A percentile compares a stretch with the other conserved stretches of the same genome.
Evolutionary conservation across 345 rosid species (phyloP).

Genomic region (Hirschfeldia incana): DNA sequence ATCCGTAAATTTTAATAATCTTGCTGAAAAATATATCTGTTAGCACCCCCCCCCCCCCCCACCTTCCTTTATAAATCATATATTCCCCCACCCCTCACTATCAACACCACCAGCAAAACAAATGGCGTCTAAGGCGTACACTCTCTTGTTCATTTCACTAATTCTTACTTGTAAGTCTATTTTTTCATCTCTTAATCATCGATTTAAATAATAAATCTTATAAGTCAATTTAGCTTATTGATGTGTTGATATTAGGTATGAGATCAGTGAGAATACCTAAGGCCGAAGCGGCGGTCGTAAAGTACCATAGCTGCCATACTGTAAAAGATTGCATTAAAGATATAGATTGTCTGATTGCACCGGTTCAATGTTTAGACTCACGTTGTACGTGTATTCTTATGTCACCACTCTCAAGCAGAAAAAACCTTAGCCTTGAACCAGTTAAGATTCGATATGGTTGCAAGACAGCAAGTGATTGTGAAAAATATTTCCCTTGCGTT

Average conservation of each 20-base stretch:
- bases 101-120: conserved; percentile 3
- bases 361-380: neutral
- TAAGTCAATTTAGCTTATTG: neutral
- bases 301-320: conserved; percentile 17
- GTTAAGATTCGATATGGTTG: neutral
- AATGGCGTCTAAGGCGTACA: conserved; percentile 21
- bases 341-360: neutral
- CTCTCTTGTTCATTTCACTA: conserved; percentile 10
- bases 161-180: conserved; percentile 22
- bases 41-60: neutral
- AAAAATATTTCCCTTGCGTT: conserved; percentile 17
- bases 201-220: neutral
- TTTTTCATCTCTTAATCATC: neutral
- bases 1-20: neutral
- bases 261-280: neutral
- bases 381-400: neutral
- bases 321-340: conserved; percentile 7
- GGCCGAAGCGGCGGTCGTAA: neutral
- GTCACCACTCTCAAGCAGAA: neutral
- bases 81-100: neutral
- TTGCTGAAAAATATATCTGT: neutral
- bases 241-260: conserved; percentile 16
- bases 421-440: conserved; percentile 5
- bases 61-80: neutral
- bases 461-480: conserved; percentile 25